Conservation (phyloP, 352 stramenopile genomes). For the Globisporangium perplexum region DNA sequence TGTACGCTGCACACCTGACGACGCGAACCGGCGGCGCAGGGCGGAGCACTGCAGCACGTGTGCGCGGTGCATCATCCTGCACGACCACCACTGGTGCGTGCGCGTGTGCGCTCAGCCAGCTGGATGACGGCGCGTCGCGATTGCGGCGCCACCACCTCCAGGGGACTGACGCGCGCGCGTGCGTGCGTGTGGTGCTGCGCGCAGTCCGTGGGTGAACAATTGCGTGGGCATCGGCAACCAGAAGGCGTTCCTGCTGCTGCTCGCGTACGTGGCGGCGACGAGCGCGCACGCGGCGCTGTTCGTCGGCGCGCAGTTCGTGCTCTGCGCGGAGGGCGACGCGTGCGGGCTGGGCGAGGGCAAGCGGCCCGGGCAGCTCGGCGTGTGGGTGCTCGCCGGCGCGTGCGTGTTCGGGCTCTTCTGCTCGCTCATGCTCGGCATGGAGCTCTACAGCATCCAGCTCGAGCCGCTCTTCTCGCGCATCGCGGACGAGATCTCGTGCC, state of each 20-base stretch:
- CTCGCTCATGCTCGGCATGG: slow-evolving; percentile 71
- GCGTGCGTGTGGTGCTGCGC: slow-evolving; percentile 2
- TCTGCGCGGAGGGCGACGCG: slow-evolving; percentile 30
- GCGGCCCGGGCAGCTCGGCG: slow-evolving; percentile 54
- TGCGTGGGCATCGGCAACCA: slow-evolving; percentile 81
- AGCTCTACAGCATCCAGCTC: slow-evolving; percentile 70
- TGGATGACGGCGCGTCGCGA: too few relatives aligned
- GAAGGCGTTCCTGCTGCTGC: slow-evolving; percentile 74
- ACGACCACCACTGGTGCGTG: slow-evolving; percentile 84
- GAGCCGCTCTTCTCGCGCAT: slow-evolving; percentile 51
- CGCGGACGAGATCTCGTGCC: slow-evolving; percentile 44
- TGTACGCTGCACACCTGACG: too few relatives aligned
- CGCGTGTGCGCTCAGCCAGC: neutral
- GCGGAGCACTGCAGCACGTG: slow-evolving; percentile 76
- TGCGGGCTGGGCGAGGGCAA: slow-evolving; percentile 61
- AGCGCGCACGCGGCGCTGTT: slow-evolving; percentile 51
- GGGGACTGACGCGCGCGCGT: neutral
- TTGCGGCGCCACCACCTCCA: too few relatives aligned
- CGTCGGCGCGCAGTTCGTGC: slow-evolving; percentile 39
- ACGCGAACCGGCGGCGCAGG: slow-evolving; percentile 19
- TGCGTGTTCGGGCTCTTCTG: slow-evolving; percentile 76
- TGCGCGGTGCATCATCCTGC: slow-evolving; percentile 67
- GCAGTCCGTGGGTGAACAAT: slow-evolving; percentile 85
- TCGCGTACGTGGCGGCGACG: slow-evolving; percentile 67
- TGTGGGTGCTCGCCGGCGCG: slow-evolving; percentile 59